Evolutionary conservation across 768 basidiomycete species (phyloP), one percentile per base, ranked within the genome.

Genomic region (Hypholoma fasciculare): DNA sequence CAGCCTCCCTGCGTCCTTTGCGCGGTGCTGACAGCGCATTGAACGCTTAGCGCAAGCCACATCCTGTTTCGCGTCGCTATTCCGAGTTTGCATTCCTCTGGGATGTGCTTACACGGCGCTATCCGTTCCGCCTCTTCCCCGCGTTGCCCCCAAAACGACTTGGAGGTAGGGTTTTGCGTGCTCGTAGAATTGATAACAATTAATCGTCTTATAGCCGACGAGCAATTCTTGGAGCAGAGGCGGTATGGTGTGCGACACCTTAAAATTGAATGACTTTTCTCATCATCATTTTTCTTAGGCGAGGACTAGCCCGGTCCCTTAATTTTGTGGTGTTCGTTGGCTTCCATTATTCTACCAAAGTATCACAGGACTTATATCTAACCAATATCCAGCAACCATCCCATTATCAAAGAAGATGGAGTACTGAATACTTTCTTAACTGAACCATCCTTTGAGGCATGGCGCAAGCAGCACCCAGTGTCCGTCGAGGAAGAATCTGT

Each of bases 1-100:
- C 50, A 27, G 43, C 44, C 27, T 61, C 17, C 26, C 26, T 17
- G 20, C 12, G 26, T 7, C 40, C 34, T 20, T 39, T 47, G 17
- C 55, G 37, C 19, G 8, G n/a, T 44, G 46, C 26, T 54, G 40
- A 53, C 37, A 60, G 62, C 16, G 66, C 30, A 52, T 49, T 37
- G 26, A n/a, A 27, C 50, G 20, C 34, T 27, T 52, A 54, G 60
- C 63, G 93, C 82, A 80, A 86, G 50, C 85, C 83, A 4, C 76
- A 81, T 12, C 77, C 92, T 13, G 91, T 98, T 19, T 79, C 86
- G 27, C 79, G 96, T 53, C 83, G 97, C 57, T 99, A 98, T 71
- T 94, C 92, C 7, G 97, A 99, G 70, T 99, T 98, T 70, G 82
- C 82, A 9, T 95, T 90, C 72, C 77, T 98, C 26, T 90, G 92